Evolutionary conservation across 306 rosid genomes (phyloP), one percentile per base, ranked within the genome.

Genomic region (Argentina anserina): DNA sequence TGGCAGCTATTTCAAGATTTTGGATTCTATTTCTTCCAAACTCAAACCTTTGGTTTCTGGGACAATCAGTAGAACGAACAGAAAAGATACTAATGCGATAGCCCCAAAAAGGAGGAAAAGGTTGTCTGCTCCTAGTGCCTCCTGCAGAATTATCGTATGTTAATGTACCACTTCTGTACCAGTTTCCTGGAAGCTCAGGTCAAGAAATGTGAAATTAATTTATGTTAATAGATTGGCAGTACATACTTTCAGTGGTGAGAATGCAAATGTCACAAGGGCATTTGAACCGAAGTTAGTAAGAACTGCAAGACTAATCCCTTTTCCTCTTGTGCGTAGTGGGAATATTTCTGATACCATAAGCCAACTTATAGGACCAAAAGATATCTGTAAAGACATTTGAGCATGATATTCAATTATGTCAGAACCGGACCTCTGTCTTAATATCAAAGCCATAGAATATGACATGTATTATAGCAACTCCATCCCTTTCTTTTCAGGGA

Each of bases 301-400:
- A 81, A 91, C 97, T 53, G 99, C 95, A 49, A 94, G 92, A 77
- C 99, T 94, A 60, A 91, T 94, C 77, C 98, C 98, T 55, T 88
- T 85, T 74, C 97, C 98, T 86, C 98, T 91, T 5, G 96, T 89
- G 64, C 89, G 96, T 70, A 91, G 80, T 3, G 98, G 97, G 80
- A 94, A 94, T 67, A 94, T 75, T 84, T 91, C 96, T 1, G 98
- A 94, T 74, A 91, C 98, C 97, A 94, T 89, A 47, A 94, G 96
- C 96, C 98, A 94, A 78, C 98, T 94, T 78, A 94, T 91, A 17
- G 97, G 98, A 75, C 98, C 97, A 81, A 94, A 91, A 63, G 98
- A 94, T 82, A 94, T 89, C 98, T 94, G 96, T 78, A 75, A 84
- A 47, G 45, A 18, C 55, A 82, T 71, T 65, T 37, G 71, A 70